Evolutionary conservation across 2,329 filamentous ascomycete species (phyloP), one percentile per base, ranked within the genome.

Genomic region (Aschersonia sp.): DNA sequence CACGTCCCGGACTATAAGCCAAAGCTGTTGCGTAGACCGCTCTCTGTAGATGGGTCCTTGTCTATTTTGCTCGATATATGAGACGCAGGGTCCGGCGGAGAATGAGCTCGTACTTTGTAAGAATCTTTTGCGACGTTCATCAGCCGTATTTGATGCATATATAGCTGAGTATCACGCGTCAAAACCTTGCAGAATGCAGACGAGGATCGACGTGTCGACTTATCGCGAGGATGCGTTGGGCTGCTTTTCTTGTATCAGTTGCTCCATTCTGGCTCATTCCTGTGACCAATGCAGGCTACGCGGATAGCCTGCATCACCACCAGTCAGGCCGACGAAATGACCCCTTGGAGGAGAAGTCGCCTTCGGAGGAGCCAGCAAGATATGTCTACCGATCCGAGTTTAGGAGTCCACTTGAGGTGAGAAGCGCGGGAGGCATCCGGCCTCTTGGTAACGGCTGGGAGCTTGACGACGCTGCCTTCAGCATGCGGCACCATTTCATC

Each of bases 311-410:
- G 20, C 20, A 20, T 20, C 20, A 20, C 20, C 20, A 20, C 20
- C 20, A 20, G 20, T 20, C 20, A 20, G 20, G 20, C 20, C 20
- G 35, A 40, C 35, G 35, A 40, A 40, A 40, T 20, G 20, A 20
- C 20, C 20, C 20, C 20, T 20, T 20, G 20, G 20, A 20, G 20
- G 20, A 20, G 20, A 20, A 20, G 20, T 20, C 20, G 20, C 20
- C 20, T 20, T 20, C 20, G 20, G 20, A 20, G 20, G 20, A 20
- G 20, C 20, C 20, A 20, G 20, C 35, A 40, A 40, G 20, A 44
- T 44, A 44, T 30, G 46, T 52, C 44, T 52, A 48, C 31, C 44
- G 46, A 7, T 45, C 47, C 5, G 48, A 51, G n/a, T 50, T 50
- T 38, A 47, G 48, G 9, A 40, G n/a, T 20, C 50, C 50, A 9